Evolutionary conservation across 2,329 filamentous ascomycete species (phyloP).

Genomic region (Zasmidium cellare): DNA sequence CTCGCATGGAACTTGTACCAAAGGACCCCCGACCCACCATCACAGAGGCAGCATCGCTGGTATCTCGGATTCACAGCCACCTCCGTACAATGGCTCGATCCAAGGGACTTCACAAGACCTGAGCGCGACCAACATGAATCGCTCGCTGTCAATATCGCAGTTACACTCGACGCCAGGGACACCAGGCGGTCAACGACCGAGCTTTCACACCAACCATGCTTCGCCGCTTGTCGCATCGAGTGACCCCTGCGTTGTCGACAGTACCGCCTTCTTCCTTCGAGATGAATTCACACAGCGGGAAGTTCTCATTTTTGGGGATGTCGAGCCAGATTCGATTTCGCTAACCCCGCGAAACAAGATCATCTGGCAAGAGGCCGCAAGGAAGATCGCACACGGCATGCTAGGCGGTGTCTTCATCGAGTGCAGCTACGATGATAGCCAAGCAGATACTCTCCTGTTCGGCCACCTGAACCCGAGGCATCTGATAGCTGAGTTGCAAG

Average conservation of each 20-base stretch:
- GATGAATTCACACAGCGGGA: conserved; percentile 62
- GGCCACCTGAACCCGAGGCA: conserved; percentile 86
- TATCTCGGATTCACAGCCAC: conserved; percentile 35
- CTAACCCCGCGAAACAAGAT: conserved; percentile 75
- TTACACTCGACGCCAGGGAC: conserved; percentile 30
- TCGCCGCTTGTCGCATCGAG: conserved; percentile 26
- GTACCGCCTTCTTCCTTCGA: conserved; percentile 90
- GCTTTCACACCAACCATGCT: conserved; percentile 28
- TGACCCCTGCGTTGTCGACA: conserved; percentile 72
- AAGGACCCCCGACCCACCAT: conserved; percentile 46
- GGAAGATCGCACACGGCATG: conserved; percentile 72
- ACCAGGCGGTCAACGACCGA: conserved; percentile 28
- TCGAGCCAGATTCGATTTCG: conserved; percentile 87
- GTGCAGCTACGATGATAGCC: conserved; percentile 85
- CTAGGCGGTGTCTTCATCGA: conserved; percentile 89
- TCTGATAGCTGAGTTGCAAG: conserved; percentile 74
- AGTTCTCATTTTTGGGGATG: conserved; percentile 91
- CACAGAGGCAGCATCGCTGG: conserved; percentile 47
- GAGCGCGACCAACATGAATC: conserved; percentile 19
- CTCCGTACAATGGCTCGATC: conserved; percentile 29
- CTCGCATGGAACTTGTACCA: conserved; percentile 86
- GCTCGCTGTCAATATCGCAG: conserved; percentile 30
- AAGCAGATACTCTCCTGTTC: conserved; percentile 75
- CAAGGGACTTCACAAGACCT: conserved; percentile 24
- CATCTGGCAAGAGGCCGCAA: conserved; percentile 86